Base-by-base conservation (phyloP, 192 early-diverging fungal genomes). In the Entophlyctis helioformis region DNA sequence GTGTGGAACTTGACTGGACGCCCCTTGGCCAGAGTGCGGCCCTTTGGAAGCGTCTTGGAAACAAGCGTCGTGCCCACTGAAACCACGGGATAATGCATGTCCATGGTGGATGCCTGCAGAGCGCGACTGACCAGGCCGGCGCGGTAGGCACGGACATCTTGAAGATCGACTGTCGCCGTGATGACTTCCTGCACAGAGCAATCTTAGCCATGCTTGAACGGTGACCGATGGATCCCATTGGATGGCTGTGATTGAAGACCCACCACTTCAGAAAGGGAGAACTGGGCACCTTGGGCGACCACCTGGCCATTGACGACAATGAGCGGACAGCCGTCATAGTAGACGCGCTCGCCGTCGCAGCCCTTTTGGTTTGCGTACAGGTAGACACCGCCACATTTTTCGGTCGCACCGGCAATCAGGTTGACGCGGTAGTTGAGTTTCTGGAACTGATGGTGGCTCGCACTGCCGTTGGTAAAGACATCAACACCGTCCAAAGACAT, bases 261-360 rank as follows among this genome's bases (percentile, higher is more conserved):
- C 63, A 83, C 81, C 42, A 99, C 89, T 69, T 99, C 96, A 12
- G 72, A 65, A 3, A 97, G 62, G 0, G 85, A 87, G 44, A 99
- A 99, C 67, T 99, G 96, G 3, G 78, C 71, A 36, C 87, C 83
- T 61, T 90, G 86, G 9, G 84, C 89, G 4, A 97, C 66, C 5
- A 96, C 69, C 19, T 79, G 59, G 28, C 94, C 94, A 55, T 99
- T 99, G 18, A 87, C 71, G 15, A 83, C 59, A 53, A 99, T 86
- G 71, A 99, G 66, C 0, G 85, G 74, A 34, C 84, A 84, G 12
- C 93, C 96, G 48, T 99, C 96, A 44, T 96, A 99, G 65, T 99
- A 99, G 20, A 96, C 64, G 18, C 96, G 81, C 57, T 99, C 96
- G 23, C 91, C 96, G 50, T 99, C 96, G 50, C 96, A 99, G 0